Base-by-base conservation (phyloP, 129 eudicot species). In the Oenanthe sinensis region DNA sequence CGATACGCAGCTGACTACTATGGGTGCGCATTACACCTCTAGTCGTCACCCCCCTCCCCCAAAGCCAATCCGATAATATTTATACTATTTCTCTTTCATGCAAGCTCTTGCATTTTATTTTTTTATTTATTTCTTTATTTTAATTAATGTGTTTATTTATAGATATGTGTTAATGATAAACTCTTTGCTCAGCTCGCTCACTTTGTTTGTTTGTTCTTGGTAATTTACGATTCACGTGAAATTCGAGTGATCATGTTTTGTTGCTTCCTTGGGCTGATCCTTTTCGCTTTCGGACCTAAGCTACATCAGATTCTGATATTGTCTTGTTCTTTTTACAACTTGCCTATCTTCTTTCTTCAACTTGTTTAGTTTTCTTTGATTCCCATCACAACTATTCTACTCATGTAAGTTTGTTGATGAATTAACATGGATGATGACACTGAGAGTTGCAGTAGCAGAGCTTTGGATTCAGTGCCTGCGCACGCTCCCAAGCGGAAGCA, bases 381-480 rank as follows among this genome's bases (percentile, higher is more conserved):
- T 45, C 14, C 9, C 58, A 33, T 39, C 19, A 14, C 52, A 48
- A 48, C 52, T 48, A 44, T 44, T 6, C 10, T 0, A 44, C 46
- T 48, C 52, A 72, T 79, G 83, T 43, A 28, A 72, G 3, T 42
- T 37, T 62, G 52, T 16, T 2, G 52, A 22, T 42, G 45, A 19
- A 19, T 71, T 42, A 3, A 80, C 47, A 90, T 90, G 85, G 97
- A 83, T 71, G 97, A 83, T 71, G 91, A 87, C 10, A 87, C 83
- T 58, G 89, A 89, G 82, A 82, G 97, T 84, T 91, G 93, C 73
- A 89, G 90, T 77, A 91, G 97, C 77, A 84, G 84, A 83, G 90
- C 82, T 43, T 84, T 87, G 76, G 91, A 82, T 84, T 85, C 82
- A 75, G 81, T 79, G 67, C 91, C 88, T 84, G 69, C 79, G 48